Evolutionary conservation across 2,329 filamentous ascomycete genomes (phyloP).

Genomic region (Xylaria sp.): DNA sequence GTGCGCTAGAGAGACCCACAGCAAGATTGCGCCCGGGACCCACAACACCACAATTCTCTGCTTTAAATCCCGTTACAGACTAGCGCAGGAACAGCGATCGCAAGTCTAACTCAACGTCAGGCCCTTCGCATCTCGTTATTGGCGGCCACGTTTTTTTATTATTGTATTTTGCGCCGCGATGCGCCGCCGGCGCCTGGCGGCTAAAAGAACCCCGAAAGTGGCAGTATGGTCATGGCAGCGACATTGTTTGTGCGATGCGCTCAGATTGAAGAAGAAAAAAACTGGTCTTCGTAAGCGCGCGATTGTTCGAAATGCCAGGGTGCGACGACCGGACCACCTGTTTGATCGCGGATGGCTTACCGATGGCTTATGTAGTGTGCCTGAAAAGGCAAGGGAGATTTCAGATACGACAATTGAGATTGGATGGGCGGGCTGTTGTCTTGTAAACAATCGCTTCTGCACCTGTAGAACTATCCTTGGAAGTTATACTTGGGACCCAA

Average conservation of each 20-base stretch:
- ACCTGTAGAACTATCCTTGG: neutral
- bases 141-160: neutral
- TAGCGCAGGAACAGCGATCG: conserved; percentile 31
- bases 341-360: neutral
- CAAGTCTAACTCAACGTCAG: conserved; percentile 38
- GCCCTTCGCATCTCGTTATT: neutral
- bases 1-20: neutral
- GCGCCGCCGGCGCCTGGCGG: conserved; percentile 17
- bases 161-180: conserved; percentile 19
- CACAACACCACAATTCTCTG: neutral
- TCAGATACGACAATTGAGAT: neutral
- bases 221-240: neutral
- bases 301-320: conserved; percentile 12
- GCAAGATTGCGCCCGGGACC: neutral
- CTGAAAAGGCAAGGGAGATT: too few relatives aligned
- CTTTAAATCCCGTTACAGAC: neutral
- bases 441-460: neutral
- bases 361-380: neutral
- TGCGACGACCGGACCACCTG: neutral
- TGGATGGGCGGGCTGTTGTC: neutral
- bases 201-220: conserved; percentile 5
- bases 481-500: neutral
- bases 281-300: conserved; percentile 11
- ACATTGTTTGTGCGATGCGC: conserved; percentile 12
- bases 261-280: neutral